Base-by-base conservation (phyloP, 345 rosid genomes). In the Bretschneidera sinensis region DNA sequence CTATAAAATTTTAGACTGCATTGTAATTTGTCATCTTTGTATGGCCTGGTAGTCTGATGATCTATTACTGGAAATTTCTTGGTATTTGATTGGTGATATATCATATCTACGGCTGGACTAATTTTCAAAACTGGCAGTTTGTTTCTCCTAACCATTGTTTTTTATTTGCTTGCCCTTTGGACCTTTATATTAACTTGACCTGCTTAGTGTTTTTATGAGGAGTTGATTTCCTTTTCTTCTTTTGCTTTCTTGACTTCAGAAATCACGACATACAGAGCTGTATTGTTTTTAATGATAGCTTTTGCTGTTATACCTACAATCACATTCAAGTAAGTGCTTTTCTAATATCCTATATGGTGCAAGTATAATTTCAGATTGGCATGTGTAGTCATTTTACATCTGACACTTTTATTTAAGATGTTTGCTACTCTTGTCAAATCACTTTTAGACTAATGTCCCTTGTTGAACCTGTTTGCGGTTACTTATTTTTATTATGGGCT, bases 261-360 rank as follows among this genome's bases (percentile, higher is more conserved):
- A 66, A 78, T 87, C 49, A 70, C 77, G 25, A 84, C 85, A 16
- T 79, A 73, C 70, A 84, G 63, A 77, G 77, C 78, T 31, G 86
- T 82, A 50, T 71, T 87, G 67, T 76, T 54, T 72, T 11, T 77
- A 4, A 87, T 94, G 99, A 72, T 78, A 24, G 78, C 75, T 51
- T 78, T 83, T 71, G 99, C 65, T 71, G 91, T 83, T 74, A 71
- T 90, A 64, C 99, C 99, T 53, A 94, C 99, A n/a, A 59, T 90
- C 31, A 60, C 71, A 61, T 78, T 57, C 76, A 94, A 90, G 99
- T 94, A 78, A 90, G 96, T 53, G 58, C 22, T 68, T 59, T 28
- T 54, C n/a, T 54, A 10, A n/a, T 50, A 35, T 61, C 35, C 64
- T 17, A 48, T 24, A 39, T 39, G 6, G 45, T 39, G 4, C 9